phyloP scores from a whole-genome alignment of 164 flowering plant species.

The Buxus sempervirens region DNA sequence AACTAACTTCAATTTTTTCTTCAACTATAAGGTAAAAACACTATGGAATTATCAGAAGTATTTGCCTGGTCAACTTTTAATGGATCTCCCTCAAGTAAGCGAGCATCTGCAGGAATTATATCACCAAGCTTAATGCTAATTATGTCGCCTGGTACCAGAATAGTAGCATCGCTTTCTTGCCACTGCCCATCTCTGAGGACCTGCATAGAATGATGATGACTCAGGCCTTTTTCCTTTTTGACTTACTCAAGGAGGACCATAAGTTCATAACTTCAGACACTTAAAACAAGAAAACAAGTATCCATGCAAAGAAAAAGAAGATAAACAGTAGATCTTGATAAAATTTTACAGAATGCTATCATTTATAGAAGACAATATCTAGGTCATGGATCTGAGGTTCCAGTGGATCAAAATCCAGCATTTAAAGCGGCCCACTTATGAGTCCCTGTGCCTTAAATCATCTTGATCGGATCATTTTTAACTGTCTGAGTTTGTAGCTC shows the following conservation, averaged over 20 bases:
- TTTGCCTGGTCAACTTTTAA: constrained; percentile 77
- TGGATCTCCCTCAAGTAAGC: constrained; percentile 79
- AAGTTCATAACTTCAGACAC: background rate
- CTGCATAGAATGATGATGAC: constrained; percentile 28
- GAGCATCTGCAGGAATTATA: constrained; percentile 89
- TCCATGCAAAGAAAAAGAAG: background rate
- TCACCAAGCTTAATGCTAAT: constrained; percentile 85
- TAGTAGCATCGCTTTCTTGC: constrained; percentile 77
- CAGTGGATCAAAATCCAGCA: too few species aligned
- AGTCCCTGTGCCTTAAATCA: too few species aligned
- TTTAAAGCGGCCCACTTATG: too few species aligned
- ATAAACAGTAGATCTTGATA: too few species aligned
- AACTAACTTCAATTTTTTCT: too few species aligned
- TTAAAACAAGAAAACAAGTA: background rate
- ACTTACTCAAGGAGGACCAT: background rate
- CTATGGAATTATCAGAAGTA: constrained; percentile 12
- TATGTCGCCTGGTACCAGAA: constrained; percentile 86
- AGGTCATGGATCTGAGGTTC: too few species aligned
- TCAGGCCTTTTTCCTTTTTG: background rate
- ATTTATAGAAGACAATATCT: too few species aligned
- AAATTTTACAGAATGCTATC: too few species aligned
- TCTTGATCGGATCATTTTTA: too few species aligned
- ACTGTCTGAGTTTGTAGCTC: too few species aligned
- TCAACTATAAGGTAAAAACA: background rate
- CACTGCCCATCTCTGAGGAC: constrained; percentile 80